Evolutionary conservation across 352 stramenopile genomes (phyloP), one percentile per base, ranked within the genome.

Genomic region (Phytophthora crassamura): DNA sequence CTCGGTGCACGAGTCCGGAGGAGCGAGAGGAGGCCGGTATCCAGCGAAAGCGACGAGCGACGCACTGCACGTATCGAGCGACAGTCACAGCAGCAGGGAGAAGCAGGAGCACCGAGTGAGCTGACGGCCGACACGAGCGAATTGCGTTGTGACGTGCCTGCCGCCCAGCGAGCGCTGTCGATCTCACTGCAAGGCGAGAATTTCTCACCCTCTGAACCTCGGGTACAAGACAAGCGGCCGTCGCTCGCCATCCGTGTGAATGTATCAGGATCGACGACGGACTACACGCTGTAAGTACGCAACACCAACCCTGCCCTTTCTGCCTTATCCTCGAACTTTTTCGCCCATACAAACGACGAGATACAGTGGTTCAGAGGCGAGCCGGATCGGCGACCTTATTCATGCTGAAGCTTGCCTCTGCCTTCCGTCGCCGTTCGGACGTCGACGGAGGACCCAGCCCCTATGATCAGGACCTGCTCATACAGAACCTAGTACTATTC

Each of bases 231-330:
- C 57, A 72, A 78, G 70, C 66, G 57, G 59, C 67, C 59, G 60
- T 25, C 65, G 55, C 59, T 25, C 65, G 55, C 59, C 60, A 72
- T 72, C 60, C 65, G 65, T 54, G 38, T 33, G 58, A 63, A 59
- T 67, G 70, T 75, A 73, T 78, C 66, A 75, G 60, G 60, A 69
- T 47, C 60, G 65, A 78, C 70, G 70, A 75, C 70, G 64, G 64
- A 76, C 67, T 60, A 65, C 63, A 69, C 45, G 25, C 48, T 25
- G 53, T 65, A 43, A 59, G 48, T 59, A 41, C 34, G 66, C 61
- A 64, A 54, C 51, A 53, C 34, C 39, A 68, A 64, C 59, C 64
- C 64, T 66, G 56, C 10, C 54, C 56, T 49, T 67, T 77, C 69
- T 74, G 64, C 59, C 48, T 64, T 70, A 64, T 76, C 68, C 59